Base-by-base conservation (phyloP, 2,329 filamentous ascomycete species). In the Xylariaceae sp. region DNA sequence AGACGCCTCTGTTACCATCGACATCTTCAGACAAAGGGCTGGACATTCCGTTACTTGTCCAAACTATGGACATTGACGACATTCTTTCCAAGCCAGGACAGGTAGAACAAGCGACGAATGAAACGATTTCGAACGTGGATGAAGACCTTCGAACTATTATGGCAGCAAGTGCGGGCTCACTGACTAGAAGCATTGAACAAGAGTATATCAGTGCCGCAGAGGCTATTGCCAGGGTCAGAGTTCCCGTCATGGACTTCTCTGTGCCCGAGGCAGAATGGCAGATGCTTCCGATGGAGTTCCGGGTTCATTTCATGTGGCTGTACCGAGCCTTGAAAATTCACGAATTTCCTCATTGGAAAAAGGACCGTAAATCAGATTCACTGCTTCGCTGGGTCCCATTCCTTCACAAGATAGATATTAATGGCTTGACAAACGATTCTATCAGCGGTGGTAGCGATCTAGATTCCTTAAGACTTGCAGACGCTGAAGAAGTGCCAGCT, bases 371-470 rank as follows among this genome's bases (percentile, higher is more conserved):
- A 31, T 45, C 38, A 19, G 59, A 66, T 36, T 47, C 42, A 48
- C 47, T 59, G 33, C 57, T 68, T 46, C 51, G 58, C 11, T 68
- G 66, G 66, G 56, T 54, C 13, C 63, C 65, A 2, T 65, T 69
- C 40, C 50, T 56, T 28, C 53, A 50, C 9, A 60, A 47, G 6
- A 38, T 59, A 31, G 53, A 55, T 10, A 44, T 31, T 12, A 28
- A 62, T 28, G 41, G 50, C 13, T 45, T 62, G 5, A 55, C 51
- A 38, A 46, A 36, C n/a, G 66, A 69, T 45, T 46, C 18, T 4
- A 52, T 67, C 12, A 54, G 63, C 1, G 58, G 34, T 6, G 53
- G 55, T 9, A 45, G 47, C 5, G 42, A 34, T 5, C 16, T 50
- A 6, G 42, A 41, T 6, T 13, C 31, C 4, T 18, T 56, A 5